These are phyloP conservation scores for Umbelopsis sp. DNA, from an alignment of 192 early-diverging fungal genomes.

Conservation along the genomic window DNA sequence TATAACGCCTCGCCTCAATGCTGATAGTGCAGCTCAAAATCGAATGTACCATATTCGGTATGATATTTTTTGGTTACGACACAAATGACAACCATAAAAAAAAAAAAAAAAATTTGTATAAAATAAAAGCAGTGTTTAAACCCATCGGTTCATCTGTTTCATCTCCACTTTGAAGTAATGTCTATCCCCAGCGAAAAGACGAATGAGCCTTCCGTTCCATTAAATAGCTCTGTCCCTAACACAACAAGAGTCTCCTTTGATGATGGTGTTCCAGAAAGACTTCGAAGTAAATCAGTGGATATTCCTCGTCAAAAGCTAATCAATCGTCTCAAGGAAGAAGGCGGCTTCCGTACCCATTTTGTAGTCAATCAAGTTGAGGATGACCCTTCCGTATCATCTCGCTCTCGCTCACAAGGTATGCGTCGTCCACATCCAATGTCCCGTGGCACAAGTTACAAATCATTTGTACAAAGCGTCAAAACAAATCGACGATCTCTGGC, in stretches of 20 bases:
- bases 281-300: constrained; percentile 54
- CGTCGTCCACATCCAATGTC: constrained; percentile 7
- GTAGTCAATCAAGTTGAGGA: constrained; percentile 65
- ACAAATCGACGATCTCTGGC: neutral
- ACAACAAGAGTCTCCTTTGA: neutral
- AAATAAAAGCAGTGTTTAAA: neutral
- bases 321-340: constrained; percentile 69
- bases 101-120: constrained; percentile 1
- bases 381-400: neutral
- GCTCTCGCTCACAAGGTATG: neutral
- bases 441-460: constrained; percentile 14
- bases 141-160: neutral
- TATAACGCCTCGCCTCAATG: constrained; percentile 9
- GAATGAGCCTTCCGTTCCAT: neutral
- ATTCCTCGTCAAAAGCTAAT: constrained; percentile 18
- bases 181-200: neutral
- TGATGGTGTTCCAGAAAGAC: neutral
- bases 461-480: neutral
- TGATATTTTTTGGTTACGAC: neutral
- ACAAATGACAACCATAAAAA: neutral
- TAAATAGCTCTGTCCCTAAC: neutral
- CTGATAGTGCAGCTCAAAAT: constrained; percentile 12
- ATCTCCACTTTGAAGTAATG: neutral
- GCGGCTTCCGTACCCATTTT: constrained; percentile 89
- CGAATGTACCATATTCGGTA: constrained; percentile 8